phyloP scores from a whole-genome alignment of 169 alveolate species.

The Condylostoma magnum region DNA sequence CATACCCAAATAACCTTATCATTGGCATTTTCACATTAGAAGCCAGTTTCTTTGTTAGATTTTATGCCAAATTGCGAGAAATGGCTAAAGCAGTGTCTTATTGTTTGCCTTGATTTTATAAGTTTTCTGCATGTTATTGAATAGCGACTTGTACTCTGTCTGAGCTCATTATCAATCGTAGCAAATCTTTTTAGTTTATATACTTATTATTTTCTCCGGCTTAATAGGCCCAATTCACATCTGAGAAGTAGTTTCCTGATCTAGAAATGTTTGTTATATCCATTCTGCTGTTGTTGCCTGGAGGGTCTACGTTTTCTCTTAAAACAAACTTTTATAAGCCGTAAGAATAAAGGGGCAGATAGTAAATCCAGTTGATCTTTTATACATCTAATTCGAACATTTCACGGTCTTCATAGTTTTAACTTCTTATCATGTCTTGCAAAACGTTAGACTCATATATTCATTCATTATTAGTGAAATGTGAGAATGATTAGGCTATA shows the following conservation, averaged over 20 bases:
- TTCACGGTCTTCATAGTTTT: conserved; percentile 23
- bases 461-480: conserved; percentile 64
- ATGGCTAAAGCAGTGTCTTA: neutral
- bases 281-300: conserved; percentile 49
- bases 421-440: neutral
- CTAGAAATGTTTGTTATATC: conserved; percentile 7
- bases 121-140: conserved; percentile 31
- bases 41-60: conserved; percentile 39
- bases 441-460: conserved; percentile 45
- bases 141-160: conserved; percentile 40
- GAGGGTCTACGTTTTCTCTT: conserved; percentile 57
- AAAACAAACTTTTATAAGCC: conserved; percentile 69
- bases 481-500: conserved; percentile 43
- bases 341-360: conserved; percentile 45
- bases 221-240: conserved; percentile 41
- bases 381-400: conserved; percentile 31
- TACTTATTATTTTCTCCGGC: conserved; percentile 26
- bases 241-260: conserved; percentile 36
- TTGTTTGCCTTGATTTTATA: conserved; percentile 14
- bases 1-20: conserved; percentile 47
- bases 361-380: conserved; percentile 57
- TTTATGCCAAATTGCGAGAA: conserved; percentile 28
- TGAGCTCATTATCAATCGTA: conserved; percentile 39
- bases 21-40: conserved; percentile 42
- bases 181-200: conserved; percentile 33